Evolutionary conservation across 2,329 filamentous ascomycete genomes (phyloP).

Genomic region (Teratosphaeria pseudoeucalypti): DNA sequence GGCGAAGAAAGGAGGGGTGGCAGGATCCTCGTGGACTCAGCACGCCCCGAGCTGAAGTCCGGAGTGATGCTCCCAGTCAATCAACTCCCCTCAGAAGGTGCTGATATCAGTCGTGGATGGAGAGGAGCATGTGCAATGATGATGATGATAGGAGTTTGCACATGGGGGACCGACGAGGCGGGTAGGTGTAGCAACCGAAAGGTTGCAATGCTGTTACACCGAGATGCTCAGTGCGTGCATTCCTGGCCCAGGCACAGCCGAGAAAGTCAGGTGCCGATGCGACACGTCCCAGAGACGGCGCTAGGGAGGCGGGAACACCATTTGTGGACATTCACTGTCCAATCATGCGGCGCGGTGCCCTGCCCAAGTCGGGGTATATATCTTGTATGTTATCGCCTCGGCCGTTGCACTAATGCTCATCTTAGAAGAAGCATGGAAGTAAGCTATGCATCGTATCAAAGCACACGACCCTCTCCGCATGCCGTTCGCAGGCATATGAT

Average conservation of each 20-base stretch:
- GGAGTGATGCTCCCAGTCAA: not conserved
- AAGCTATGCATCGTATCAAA: not conserved
- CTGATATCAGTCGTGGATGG: not conserved
- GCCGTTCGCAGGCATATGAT: not conserved
- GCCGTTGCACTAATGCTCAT: not conserved
- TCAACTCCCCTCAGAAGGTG: not conserved
- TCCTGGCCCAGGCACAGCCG: not conserved
- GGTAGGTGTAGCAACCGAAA: not conserved
- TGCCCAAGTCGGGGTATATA: not conserved
- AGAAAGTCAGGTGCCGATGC: not conserved
- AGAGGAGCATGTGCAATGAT: not conserved
- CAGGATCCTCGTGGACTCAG: not conserved
- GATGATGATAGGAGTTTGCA: not conserved
- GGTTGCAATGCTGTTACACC: not conserved
- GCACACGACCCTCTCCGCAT: not conserved
- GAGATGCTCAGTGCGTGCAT: not conserved
- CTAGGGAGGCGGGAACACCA: not conserved
- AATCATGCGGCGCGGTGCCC: not conserved
- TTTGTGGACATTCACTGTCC: not conserved
- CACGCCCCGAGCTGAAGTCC: not conserved
- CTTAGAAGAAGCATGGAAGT: not conserved
- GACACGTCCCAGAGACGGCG: not conserved
- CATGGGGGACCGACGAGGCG: not conserved
- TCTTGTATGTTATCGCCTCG: not conserved
- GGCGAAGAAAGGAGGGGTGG: constrained; percentile 5